A percentile compares a stretch with the other conserved stretches of the same genome.
These are phyloP conservation scores for Acer campestre DNA, from an alignment of 345 rosid species.

Conservation along the genomic window DNA sequence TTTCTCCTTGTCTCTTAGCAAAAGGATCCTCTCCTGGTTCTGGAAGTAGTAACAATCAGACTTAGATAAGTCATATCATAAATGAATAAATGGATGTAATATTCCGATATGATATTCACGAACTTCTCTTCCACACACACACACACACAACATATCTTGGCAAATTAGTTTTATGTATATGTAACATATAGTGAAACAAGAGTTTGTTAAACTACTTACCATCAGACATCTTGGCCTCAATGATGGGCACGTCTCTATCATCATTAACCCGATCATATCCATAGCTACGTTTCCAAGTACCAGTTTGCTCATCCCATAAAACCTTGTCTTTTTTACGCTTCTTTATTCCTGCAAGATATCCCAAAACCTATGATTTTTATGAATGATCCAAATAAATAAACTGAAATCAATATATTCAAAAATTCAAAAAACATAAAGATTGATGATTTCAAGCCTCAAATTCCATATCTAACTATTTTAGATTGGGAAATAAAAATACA, in stretches of 20 bases:
- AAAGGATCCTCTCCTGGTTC: conserved; percentile 89
- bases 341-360: conserved; percentile 62
- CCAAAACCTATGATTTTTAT: conserved; percentile 4
- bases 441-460: conserved; percentile 8
- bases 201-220: conserved; percentile 44
- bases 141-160: not conserved
- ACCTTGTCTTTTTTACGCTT: conserved; percentile 83
- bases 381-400: not conserved
- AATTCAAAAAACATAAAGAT: not conserved
- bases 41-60: conserved; percentile 27
- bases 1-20: conserved; percentile 73
- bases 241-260: conserved; percentile 78
- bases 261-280: conserved; percentile 94
- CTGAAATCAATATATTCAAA: not conserved
- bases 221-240: conserved; percentile 81
- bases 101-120: not conserved
- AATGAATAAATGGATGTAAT: not conserved
- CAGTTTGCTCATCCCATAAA: conserved; percentile 83
- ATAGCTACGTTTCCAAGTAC: conserved; percentile 77
- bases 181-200: not conserved
- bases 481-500: not conserved
- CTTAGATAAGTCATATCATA: not conserved
- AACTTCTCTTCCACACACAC: not conserved
- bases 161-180: not conserved
- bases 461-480: not conserved